phyloP scores from a whole-genome alignment of 371 early-diverging fungal species.

The Syncephalastrum monosporum region DNA sequence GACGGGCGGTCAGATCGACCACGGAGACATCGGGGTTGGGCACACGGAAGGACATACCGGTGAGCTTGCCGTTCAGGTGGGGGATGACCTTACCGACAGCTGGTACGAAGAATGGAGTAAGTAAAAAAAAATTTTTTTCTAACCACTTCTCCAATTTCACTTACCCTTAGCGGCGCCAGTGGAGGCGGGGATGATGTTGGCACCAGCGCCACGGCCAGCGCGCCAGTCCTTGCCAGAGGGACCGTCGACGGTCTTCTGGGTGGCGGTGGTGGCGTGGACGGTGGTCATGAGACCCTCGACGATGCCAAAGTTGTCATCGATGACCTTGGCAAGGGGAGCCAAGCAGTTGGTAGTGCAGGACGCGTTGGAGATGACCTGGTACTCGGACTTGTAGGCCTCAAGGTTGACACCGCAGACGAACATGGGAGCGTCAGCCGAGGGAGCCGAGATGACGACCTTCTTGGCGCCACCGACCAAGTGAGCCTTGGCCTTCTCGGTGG shows the following conservation, averaged over 20 bases:
- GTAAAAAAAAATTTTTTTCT: neutral
- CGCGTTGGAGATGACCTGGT: slow-evolving; percentile 96
- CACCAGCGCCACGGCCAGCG: slow-evolving; percentile 92
- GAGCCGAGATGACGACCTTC: slow-evolving; percentile 99
- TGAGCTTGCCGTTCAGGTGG: slow-evolving; percentile 93
- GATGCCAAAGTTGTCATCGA: slow-evolving; percentile 94
- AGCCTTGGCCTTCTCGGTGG: slow-evolving; percentile 80
- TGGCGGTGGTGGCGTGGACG: slow-evolving; percentile 98
- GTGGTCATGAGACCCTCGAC: slow-evolving; percentile 94
- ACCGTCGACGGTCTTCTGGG: slow-evolving; percentile 99
- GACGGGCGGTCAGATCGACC: slow-evolving; percentile 96
- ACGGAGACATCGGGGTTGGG: slow-evolving; percentile 98
- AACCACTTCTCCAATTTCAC: slow-evolving; percentile 40
- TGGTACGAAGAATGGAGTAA: neutral
- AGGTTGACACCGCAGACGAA: slow-evolving; percentile 96
- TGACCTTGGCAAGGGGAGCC: slow-evolving; percentile 98
- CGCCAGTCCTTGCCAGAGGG: slow-evolving; percentile 98
- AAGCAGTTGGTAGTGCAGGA: slow-evolving; percentile 99
- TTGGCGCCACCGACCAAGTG: slow-evolving; percentile 95
- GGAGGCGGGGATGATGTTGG: slow-evolving; percentile 99
- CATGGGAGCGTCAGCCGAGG: slow-evolving; percentile 91
- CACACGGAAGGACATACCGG: slow-evolving; percentile 99
- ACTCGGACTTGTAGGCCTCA: slow-evolving; percentile 81
- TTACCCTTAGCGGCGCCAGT: slow-evolving; percentile 98
- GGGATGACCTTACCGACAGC: slow-evolving; percentile 99